Percentiles rank a stretch among this genome's conserved stretches.
Conservation (phyloP, 768 basidiomycete species). For the Tulasnella calospora region DNA sequence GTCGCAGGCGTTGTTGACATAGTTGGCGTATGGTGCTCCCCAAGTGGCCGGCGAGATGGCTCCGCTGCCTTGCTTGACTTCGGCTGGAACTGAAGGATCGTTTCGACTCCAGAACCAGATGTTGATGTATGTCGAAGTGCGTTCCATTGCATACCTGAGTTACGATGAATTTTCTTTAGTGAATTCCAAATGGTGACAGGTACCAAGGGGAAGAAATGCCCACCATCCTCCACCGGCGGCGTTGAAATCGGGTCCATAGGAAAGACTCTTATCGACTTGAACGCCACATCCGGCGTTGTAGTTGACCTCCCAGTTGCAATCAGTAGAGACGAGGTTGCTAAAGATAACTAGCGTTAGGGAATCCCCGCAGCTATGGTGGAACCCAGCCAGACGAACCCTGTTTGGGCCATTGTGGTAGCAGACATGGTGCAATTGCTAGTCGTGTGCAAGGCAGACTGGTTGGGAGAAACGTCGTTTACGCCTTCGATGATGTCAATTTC, state of each 20-base stretch:
- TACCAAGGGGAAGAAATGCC: slow-evolving; percentile 25
- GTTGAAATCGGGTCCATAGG: slow-evolving; percentile 25
- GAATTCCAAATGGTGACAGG: neutral
- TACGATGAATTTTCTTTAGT: neutral
- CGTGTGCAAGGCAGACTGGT: slow-evolving; percentile 28
- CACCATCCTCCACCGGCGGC: slow-evolving; percentile 38
- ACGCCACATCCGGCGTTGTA: slow-evolving; percentile 37
- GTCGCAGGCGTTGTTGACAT: slow-evolving; percentile 35
- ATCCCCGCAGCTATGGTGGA: neutral
- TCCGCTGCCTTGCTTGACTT: slow-evolving; percentile 25
- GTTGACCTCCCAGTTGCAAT: slow-evolving; percentile 29
- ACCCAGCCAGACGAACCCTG: slow-evolving; percentile 22
- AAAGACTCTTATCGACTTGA: slow-evolving; percentile 12
- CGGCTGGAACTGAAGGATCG: slow-evolving; percentile 27
- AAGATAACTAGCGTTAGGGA: neutral
- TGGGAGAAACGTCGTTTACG: slow-evolving; percentile 29
- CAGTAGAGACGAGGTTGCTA: neutral
- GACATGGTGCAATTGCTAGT: slow-evolving; percentile 26
- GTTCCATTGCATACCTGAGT: slow-evolving; percentile 30
- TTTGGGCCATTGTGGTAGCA: slow-evolving; percentile 20
- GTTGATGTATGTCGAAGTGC: slow-evolving; percentile 27
- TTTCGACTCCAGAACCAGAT: slow-evolving; percentile 26
- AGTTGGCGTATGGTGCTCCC: slow-evolving; percentile 26
- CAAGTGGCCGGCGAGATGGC: slow-evolving; percentile 3
- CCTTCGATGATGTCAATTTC: slow-evolving; percentile 31